Evolutionary conservation across 371 early-diverging fungal genomes (phyloP).

Genomic region (Dinochytrium kinnereticum): DNA sequence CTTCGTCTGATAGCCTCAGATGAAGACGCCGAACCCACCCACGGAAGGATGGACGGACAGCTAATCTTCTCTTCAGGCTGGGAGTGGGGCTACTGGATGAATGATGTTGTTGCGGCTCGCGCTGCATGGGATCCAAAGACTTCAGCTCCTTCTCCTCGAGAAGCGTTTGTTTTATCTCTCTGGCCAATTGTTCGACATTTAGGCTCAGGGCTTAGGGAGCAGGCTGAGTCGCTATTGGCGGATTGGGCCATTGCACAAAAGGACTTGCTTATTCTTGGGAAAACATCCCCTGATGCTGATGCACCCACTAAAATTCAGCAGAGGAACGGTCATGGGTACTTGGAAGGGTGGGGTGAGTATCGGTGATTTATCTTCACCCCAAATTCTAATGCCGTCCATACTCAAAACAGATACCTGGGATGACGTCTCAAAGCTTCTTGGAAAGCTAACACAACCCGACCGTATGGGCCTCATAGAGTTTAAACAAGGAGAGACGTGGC

Average conservation of each 20-base stretch:
- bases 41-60: constrained; percentile 32
- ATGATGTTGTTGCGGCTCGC: constrained; percentile 30
- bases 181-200: constrained; percentile 11
- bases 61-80: constrained; percentile 31
- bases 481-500: constrained; percentile 27
- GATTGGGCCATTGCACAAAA: constrained; percentile 26
- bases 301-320: constrained; percentile 8
- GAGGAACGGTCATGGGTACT: constrained; percentile 33
- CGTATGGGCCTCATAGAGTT: constrained; percentile 31
- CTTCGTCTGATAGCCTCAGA: constrained; percentile 31
- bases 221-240: constrained; percentile 18
- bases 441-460: constrained; percentile 36
- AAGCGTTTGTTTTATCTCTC: neutral
- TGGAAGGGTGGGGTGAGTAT: constrained; percentile 34
- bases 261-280: constrained; percentile 27
- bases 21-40: constrained; percentile 16
- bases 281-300: neutral
- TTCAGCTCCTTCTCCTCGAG: neutral
- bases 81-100: constrained; percentile 39
- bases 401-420: constrained; percentile 30
- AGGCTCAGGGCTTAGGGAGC: neutral
- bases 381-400: neutral
- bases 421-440: constrained; percentile 31
- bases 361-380: neutral
- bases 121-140: constrained; percentile 28